Conservation (phyloP, 345 rosid species). For the Acer campestre region DNA sequence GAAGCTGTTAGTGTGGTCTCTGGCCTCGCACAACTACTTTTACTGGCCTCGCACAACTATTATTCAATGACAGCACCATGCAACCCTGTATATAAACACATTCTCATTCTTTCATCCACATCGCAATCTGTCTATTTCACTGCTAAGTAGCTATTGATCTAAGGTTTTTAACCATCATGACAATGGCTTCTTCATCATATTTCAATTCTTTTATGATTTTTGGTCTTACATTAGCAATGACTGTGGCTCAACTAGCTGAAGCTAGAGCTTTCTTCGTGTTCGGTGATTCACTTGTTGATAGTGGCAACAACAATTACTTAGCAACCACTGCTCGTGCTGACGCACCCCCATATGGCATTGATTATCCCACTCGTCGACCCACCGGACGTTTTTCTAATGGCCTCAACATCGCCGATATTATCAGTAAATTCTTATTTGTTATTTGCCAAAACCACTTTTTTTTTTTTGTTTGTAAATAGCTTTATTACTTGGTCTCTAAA, state of each 20-base stretch:
- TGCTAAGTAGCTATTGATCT: neutral
- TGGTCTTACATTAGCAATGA: conserved; percentile 11
- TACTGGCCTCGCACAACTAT: no score
- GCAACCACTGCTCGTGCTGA: conserved; percentile 72
- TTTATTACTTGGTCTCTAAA: neutral
- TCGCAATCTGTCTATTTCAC: neutral
- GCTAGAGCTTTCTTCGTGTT: conserved; percentile 69
- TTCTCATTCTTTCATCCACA: neutral
- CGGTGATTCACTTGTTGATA: conserved; percentile 79
- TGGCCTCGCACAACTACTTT: neutral
- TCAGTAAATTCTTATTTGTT: conserved; percentile 27
- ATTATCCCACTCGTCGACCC: no score
- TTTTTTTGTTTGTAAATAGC: neutral
- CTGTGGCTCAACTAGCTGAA: conserved; percentile 20
- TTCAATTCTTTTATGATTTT: neutral
- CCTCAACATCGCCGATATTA: no score
- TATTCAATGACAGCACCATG: neutral
- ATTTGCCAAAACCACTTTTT: no score
- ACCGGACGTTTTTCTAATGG: no score
- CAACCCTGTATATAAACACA: conserved; percentile 7
- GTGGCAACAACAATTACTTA: conserved; percentile 70
- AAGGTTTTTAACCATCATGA: no score
- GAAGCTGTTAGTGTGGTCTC: no score
- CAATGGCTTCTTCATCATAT: conserved; percentile 18
- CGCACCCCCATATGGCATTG: conserved; percentile 65